Conservation (phyloP, 2,329 filamentous ascomycete species). For the Penicillium sp. region DNA sequence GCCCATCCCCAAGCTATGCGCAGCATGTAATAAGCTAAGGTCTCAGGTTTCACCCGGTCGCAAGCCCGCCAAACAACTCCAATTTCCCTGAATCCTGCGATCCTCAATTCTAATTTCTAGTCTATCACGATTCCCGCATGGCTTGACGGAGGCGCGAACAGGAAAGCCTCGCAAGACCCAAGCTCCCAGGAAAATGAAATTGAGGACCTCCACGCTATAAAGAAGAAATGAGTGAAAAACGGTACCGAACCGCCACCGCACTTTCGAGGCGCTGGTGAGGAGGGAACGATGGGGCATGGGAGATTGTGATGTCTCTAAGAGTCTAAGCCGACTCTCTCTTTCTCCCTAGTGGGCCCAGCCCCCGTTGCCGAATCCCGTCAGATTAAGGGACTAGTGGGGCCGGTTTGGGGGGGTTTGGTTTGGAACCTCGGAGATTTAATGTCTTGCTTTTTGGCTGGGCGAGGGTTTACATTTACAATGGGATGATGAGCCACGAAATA, state of each 20-base stretch:
- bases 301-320: background rate
- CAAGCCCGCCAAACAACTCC: background rate
- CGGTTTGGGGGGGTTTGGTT: background rate
- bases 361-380: constrained; percentile 14
- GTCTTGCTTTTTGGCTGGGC: background rate
- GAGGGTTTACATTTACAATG: background rate
- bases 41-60: background rate
- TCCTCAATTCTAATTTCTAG: background rate
- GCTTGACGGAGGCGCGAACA: background rate
- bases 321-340: too few relatives aligned
- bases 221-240: constrained; percentile 8
- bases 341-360: background rate
- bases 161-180: background rate
- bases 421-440: constrained; percentile 1
- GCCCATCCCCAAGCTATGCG: background rate
- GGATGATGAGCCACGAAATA: background rate
- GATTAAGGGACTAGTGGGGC: constrained; percentile 26
- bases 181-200: background rate
- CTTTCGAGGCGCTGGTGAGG: background rate
- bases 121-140: background rate
- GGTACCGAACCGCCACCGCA: constrained; percentile 14
- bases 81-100: background rate
- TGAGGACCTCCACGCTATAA: background rate
- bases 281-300: constrained; percentile 1
- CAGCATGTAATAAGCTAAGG: background rate